These are phyloP conservation scores for Gymnopilus junonius DNA, from an alignment of 768 basidiomycete genomes.

Conservation along the genomic window DNA sequence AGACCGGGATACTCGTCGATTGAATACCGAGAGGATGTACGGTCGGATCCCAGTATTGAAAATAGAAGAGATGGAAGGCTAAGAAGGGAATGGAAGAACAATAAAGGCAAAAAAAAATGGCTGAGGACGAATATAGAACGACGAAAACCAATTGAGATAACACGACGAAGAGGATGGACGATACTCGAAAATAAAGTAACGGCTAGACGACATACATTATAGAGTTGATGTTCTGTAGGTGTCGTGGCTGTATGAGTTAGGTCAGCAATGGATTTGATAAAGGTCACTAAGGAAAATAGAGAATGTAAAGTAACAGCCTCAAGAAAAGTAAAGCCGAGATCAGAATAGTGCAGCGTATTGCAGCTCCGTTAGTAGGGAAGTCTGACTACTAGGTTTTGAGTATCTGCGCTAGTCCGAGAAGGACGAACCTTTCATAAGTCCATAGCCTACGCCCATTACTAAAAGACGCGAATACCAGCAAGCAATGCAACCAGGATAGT, in stretches of 20 bases:
- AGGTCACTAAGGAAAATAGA: constrained; percentile 13
- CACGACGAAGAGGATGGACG: neutral
- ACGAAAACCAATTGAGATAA: constrained; percentile 1
- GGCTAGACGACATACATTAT: constrained; percentile 43
- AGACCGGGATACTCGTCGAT: constrained; percentile 2
- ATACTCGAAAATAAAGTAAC: neutral
- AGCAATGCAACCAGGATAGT: neutral
- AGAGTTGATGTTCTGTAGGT: constrained; percentile 56
- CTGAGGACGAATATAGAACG: neutral
- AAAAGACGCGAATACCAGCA: constrained; percentile 2
- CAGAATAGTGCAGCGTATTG: constrained; percentile 10
- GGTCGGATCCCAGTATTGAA: constrained; percentile 11
- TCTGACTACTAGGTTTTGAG: constrained; percentile 5
- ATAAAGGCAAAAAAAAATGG: constrained; percentile 5
- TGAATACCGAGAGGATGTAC: constrained; percentile 4
- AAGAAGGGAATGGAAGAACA: constrained; percentile 1
- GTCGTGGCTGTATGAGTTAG: constrained; percentile 45
- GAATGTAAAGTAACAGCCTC: constrained; percentile 10
- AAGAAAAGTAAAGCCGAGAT: constrained; percentile 6
- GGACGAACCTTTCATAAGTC: constrained; percentile 61
- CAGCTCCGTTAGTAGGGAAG: constrained; percentile 10
- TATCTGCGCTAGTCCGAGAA: constrained; percentile 14
- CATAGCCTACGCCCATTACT: constrained; percentile 63
- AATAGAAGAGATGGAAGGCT: neutral
- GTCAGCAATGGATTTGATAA: constrained; percentile 25